Conservation (phyloP, 768 basidiomycete species). For the Cyclocybe aegerita region DNA sequence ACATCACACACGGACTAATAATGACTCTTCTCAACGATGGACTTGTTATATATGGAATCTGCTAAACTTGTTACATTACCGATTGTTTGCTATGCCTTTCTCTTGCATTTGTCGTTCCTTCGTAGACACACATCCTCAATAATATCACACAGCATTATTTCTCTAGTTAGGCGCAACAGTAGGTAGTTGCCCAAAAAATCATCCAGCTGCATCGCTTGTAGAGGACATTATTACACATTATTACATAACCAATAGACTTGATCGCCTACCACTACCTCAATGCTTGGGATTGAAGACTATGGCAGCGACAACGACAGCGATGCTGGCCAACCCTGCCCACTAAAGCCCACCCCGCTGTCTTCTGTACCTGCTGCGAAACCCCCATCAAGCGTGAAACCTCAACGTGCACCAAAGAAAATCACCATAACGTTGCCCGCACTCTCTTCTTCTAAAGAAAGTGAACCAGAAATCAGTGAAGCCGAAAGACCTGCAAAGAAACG, state of each 20-base stretch:
- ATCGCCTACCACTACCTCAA: constrained; percentile 22
- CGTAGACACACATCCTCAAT: constrained; percentile 18
- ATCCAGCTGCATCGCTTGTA: background rate
- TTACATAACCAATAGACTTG: constrained; percentile 1
- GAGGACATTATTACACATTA: background rate
- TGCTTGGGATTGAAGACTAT: constrained; percentile 79
- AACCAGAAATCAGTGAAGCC: constrained; percentile 32
- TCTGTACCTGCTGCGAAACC: constrained; percentile 2
- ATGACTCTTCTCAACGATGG: constrained; percentile 13
- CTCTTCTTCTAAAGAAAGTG: constrained; percentile 28
- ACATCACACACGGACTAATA: constrained; percentile 19
- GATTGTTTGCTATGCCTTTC: constrained; percentile 18
- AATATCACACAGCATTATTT: constrained; percentile 11
- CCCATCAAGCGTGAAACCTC: constrained; percentile 32
- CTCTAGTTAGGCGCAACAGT: background rate
- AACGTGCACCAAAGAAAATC: constrained; percentile 56
- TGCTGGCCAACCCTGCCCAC: constrained; percentile 22
- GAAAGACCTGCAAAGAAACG: constrained; percentile 61
- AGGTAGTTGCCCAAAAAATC: too few relatives aligned
- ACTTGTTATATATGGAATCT: constrained; percentile 28
- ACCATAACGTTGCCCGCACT: constrained; percentile 57
- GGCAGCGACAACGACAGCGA: constrained; percentile 61
- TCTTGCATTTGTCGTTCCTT: constrained; percentile 23
- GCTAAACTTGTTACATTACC: constrained; percentile 26
- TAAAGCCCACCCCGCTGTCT: constrained; percentile 18